Evolutionary conservation across 768 basidiomycete genomes (phyloP).

Genomic region (Cyathus striatus): DNA sequence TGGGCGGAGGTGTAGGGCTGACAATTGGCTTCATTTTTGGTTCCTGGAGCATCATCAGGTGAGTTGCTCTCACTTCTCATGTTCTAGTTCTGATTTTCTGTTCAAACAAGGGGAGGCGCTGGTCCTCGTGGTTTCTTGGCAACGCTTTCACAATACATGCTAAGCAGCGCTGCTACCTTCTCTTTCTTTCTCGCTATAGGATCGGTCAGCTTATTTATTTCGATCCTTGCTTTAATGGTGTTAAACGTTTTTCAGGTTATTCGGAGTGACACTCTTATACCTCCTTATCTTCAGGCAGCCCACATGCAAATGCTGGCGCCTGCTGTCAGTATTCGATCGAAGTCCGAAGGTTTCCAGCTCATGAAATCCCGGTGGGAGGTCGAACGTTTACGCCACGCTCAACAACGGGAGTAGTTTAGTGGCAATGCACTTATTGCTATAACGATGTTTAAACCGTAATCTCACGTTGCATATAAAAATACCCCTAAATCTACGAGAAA

Average conservation of each 20-base stretch:
- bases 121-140: constrained; percentile 88
- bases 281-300: constrained; percentile 59
- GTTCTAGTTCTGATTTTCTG: too few relatives aligned
- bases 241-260: constrained; percentile 78
- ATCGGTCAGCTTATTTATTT: constrained; percentile 49
- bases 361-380: constrained; percentile 76
- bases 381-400: constrained; percentile 37
- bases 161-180: constrained; percentile 95
- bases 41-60: constrained; percentile 88
- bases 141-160: constrained; percentile 97
- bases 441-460: too few relatives aligned
- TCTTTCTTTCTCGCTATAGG: constrained; percentile 95
- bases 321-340: constrained; percentile 47
- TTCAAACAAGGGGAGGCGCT: constrained; percentile 63
- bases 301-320: constrained; percentile 54
- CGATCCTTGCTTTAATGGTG: constrained; percentile 3
- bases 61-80: too few relatives aligned
- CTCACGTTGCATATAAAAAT: too few relatives aligned
- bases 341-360: constrained; percentile 61
- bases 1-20: constrained; percentile 91
- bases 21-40: constrained; percentile 99
- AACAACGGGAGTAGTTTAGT: too few relatives aligned
- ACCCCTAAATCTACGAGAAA: too few relatives aligned
- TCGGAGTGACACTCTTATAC: constrained; percentile 66
- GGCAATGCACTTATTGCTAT: too few relatives aligned